Base-by-base conservation (phyloP, 2,329 filamentous ascomycete species). In the Furcasterigmium furcatum region DNA sequence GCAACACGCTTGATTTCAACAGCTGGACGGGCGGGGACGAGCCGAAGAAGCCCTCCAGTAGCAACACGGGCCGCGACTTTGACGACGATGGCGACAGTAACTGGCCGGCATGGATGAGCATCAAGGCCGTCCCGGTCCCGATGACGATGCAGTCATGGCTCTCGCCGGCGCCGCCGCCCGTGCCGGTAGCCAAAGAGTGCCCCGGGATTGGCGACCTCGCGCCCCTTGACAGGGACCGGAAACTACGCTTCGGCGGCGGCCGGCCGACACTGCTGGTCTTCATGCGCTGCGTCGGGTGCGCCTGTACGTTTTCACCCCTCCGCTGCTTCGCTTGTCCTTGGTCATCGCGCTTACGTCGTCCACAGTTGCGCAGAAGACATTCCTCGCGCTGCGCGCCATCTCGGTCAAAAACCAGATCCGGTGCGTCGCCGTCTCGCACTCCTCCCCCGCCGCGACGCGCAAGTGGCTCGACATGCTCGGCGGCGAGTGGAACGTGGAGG, bases 341-440 rank as follows among this genome's bases (percentile, higher is more conserved):
- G 12, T 40, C 36, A 39, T 34, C 34, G 16, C 12, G 24, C 24
- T 27, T 12, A 27, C 24, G 12, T 12, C 24, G 7, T 12, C 12
- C 24, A 7, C 46, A 79, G 76, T 79, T 56, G 76, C 76, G 18
- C 74, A 79, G 54, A 74, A 80, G 53, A 74, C 77, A 5, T 82
- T 83, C 56, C 65, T 82, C 48, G 65, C 71, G 49, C 70, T 82
- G 44, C 76, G 79, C 42, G 65, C 73, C 36, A 68, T 83, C 46
- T 71, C 77, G 12, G 77, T 74, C 59, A 73, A 72, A 42, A 68
- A 79, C 53, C 63, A 64, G 35, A 64, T 82, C 10, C 70, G 69
- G 47, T 82, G 78, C 64, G 67, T 83, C 46, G 79, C 79, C 51
- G 67, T 83, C 42, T 82, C 79, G 20, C 80, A 84, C 63, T 76